Base-by-base conservation (phyloP, 1,284 basidiomycete species). In the Xerocomus nothofagi region DNA sequence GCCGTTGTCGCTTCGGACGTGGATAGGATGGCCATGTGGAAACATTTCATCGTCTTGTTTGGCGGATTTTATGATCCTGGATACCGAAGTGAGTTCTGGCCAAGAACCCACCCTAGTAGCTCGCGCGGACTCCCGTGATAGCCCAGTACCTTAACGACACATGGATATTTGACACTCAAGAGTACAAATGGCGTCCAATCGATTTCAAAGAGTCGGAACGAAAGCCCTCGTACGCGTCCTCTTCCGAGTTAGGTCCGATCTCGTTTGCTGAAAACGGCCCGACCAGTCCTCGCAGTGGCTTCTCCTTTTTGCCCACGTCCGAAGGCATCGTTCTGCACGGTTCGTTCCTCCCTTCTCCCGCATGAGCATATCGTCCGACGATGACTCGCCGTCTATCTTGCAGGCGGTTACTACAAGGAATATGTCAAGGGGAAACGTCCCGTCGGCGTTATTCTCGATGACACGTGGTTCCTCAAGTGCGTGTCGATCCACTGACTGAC, bases 321-420 rank as follows among this genome's bases (percentile, higher is more conserved):
- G 93, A 97, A 9, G 93, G 94, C 0, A 81, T 95, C 6, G 66
- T 96, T 3, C 66, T 98, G 9, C 84, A 95, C 60, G 94, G 93
- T 81, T 39, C 33, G 70, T 55, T 39, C 18, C 1, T 27, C n/a
- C n/a, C 9, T 45, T 27, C 12, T 20, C 26, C 18, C 3, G 10
- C 10, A 24, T 23, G 17, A 10, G 24, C 6, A 21, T 41, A 15
- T 4, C 3, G 32, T 10, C 9, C 20, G 17, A 24, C 15, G n/a
- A 15, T 2, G n/a, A 18, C 10, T 42, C 15, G 49, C 7, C 20
- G 24, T 20, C 5, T 26, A n/a, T 24, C 31, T 21, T 27, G 26
- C 43, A 88, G 86, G 88, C 10, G 94, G 94, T 0, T 98, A 97
- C 67, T 91, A 89, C 64, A 97, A 97, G 65, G 89, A 92, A 65